A percentile compares a stretch with the other conserved stretches of the same genome.
Conservation (phyloP, 495 filamentous ascomycete species). For the Geoglossum glabrum region DNA sequence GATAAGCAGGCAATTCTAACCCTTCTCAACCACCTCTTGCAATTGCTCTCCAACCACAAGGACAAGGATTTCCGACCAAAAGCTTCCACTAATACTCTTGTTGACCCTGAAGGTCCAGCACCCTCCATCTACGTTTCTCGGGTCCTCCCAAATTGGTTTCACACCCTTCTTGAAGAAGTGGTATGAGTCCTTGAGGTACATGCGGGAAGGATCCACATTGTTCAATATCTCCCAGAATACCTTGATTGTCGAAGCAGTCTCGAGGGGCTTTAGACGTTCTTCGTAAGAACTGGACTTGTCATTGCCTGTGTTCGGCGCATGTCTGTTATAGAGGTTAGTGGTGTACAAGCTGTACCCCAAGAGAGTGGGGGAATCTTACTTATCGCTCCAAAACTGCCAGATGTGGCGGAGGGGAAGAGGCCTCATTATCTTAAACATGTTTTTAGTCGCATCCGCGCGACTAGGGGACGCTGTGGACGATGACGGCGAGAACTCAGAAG, state of each 20-base stretch:
- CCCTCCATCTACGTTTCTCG: conserved; percentile 59
- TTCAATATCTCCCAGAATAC: conserved; percentile 83
- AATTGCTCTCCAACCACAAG: conserved; percentile 73
- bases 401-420: conserved; percentile 30
- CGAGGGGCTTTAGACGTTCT: conserved; percentile 41
- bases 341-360: not conserved
- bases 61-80: conserved; percentile 63
- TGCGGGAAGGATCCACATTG: conserved; percentile 57
- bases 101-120: conserved; percentile 76
- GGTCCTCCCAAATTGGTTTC: conserved; percentile 78
- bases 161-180: conserved; percentile 81
- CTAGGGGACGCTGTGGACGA: not conserved
- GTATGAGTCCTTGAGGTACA: conserved; percentile 62
- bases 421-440: conserved; percentile 25
- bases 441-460: not conserved
- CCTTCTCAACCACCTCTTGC: conserved; percentile 50
- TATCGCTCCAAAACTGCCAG: conserved; percentile 41
- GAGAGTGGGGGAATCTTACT: conserved; percentile 15
- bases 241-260: conserved; percentile 51
- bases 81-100: conserved; percentile 47
- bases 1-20: conserved; percentile 21
- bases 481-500: not conserved
- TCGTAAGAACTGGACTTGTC: conserved; percentile 25
- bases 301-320: not conserved
- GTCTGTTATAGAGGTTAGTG: conserved; percentile 4